Evolutionary conservation across 176 grass and related monocot genomes (phyloP).

Genomic region (Eragrostis curvula): DNA sequence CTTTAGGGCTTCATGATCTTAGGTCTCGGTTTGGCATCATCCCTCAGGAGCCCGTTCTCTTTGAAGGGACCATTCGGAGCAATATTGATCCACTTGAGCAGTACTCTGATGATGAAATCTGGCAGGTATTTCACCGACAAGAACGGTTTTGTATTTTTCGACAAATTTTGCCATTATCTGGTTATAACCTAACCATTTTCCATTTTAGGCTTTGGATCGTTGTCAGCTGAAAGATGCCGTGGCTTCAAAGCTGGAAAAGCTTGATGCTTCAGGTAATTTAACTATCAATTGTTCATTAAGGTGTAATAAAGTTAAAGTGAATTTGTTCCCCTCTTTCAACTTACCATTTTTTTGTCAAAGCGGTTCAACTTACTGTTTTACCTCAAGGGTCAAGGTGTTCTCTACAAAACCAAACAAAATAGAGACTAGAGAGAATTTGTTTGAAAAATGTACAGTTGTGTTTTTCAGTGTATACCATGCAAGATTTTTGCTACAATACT

Average conservation of each 20-base stretch:
- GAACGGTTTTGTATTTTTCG: background rate
- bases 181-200: constrained; percentile 20
- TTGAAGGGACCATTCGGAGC: constrained; percentile 84
- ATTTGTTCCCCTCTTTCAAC: background rate
- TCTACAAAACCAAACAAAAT: background rate
- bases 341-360: too few species aligned
- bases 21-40: constrained; percentile 97
- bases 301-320: background rate
- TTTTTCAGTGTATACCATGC: background rate
- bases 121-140: constrained; percentile 65
- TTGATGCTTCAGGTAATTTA: constrained; percentile 85
- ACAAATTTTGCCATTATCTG: constrained; percentile 13
- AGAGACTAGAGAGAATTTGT: background rate
- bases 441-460: background rate
- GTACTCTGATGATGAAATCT: constrained; percentile 94
- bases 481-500: background rate
- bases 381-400: background rate
- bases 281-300: background rate
- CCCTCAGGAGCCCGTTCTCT: constrained; percentile 95
- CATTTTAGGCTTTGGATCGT: constrained; percentile 77
- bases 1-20: constrained; percentile 92
- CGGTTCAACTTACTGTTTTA: too few species aligned
- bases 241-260: constrained; percentile 81
- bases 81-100: constrained; percentile 89
- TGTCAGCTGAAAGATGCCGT: constrained; percentile 95